These are phyloP conservation scores for Aspergillus sparsus DNA, from an alignment of 495 filamentous ascomycete genomes.

Conservation along the genomic window DNA sequence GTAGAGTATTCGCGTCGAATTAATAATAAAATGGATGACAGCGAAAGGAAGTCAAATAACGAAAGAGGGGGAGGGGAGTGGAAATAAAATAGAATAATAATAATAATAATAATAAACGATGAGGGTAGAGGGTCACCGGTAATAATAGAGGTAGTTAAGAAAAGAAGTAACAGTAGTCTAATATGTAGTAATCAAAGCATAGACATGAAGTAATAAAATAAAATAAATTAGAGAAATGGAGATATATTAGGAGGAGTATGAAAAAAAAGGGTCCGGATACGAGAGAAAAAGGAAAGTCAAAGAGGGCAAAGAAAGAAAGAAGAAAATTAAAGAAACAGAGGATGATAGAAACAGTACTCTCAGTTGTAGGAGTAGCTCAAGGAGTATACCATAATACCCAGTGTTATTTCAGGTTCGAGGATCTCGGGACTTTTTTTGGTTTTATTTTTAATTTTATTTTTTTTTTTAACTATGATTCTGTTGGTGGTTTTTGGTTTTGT, in stretches of 20 bases:
- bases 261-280: slow-evolving; percentile 3
- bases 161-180: neutral
- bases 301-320: slow-evolving; percentile 19
- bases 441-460: slow-evolving; percentile 12
- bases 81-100: slow-evolving; percentile 23
- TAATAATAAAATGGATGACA: slow-evolving; percentile 19
- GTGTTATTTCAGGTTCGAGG: slow-evolving; percentile 15
- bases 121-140: slow-evolving; percentile 26
- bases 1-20: slow-evolving; percentile 1
- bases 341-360: slow-evolving; percentile 16
- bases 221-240: slow-evolving; percentile 10
- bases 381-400: neutral
- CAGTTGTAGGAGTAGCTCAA: neutral
- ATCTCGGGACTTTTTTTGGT: slow-evolving; percentile 23
- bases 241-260: slow-evolving; percentile 11
- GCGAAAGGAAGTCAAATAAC: neutral
- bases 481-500: slow-evolving; percentile 19
- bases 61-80: slow-evolving; percentile 8
- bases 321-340: slow-evolving; percentile 8
- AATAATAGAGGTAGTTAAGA: slow-evolving; percentile 26
- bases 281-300: slow-evolving; percentile 12
- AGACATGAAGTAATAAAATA: slow-evolving; percentile 11
- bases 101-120: slow-evolving; percentile 27
- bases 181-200: slow-evolving; percentile 10
- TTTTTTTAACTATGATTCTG: slow-evolving; percentile 6